Percentiles rank a stretch among this genome's conserved stretches.
phyloP scores from a whole-genome alignment of 805 yeast genomes.

The Dipodascopsis tothii region DNA sequence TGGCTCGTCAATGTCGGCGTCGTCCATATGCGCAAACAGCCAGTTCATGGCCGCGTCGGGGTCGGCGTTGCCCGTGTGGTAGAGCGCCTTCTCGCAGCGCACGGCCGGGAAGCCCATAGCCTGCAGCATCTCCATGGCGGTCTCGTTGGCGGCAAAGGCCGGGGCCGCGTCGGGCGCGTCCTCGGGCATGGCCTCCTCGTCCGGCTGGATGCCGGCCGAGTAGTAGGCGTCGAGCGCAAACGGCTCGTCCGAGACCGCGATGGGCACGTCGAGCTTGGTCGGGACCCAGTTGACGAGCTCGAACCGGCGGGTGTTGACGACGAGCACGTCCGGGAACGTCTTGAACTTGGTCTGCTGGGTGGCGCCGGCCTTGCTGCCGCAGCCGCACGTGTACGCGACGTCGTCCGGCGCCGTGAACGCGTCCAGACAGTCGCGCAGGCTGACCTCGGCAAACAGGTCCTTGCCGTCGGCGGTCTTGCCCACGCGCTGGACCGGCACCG shows the following conservation, averaged over 20 bases:
- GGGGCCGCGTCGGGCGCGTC: slow-evolving; percentile 23
- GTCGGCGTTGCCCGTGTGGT: slow-evolving; percentile 57
- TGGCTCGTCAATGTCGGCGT: slow-evolving; percentile 64
- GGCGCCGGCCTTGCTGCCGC: slow-evolving; percentile 36
- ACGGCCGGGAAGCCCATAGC: slow-evolving; percentile 84
- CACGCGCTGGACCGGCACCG: slow-evolving; percentile 37
- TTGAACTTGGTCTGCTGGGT: slow-evolving; percentile 44
- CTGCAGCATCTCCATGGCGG: slow-evolving; percentile 46
- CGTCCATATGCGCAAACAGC: slow-evolving; percentile 86
- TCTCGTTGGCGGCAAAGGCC: slow-evolving; percentile 48
- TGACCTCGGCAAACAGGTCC: slow-evolving; percentile 43
- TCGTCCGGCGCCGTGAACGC: slow-evolving; percentile 42
- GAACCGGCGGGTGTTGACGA: slow-evolving; percentile 71
- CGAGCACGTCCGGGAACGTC: slow-evolving; percentile 62
- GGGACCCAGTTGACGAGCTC: slow-evolving; percentile 88
- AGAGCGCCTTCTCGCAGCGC: slow-evolving; percentile 60
- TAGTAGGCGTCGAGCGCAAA: slow-evolving; percentile 41
- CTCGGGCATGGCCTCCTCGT: slow-evolving; percentile 38
- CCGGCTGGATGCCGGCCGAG: slow-evolving; percentile 38
- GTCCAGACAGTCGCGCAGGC: slow-evolving; percentile 44
- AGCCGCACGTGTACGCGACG: slow-evolving; percentile 58
- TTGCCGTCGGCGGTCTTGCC: slow-evolving; percentile 36
- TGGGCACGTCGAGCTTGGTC: slow-evolving; percentile 66
- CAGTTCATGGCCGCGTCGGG: slow-evolving; percentile 80
- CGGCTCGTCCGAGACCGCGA: slow-evolving; percentile 41